Base-by-base conservation (phyloP, 495 filamentous ascomycete genomes). In the Mytilinidion resinicola region DNA sequence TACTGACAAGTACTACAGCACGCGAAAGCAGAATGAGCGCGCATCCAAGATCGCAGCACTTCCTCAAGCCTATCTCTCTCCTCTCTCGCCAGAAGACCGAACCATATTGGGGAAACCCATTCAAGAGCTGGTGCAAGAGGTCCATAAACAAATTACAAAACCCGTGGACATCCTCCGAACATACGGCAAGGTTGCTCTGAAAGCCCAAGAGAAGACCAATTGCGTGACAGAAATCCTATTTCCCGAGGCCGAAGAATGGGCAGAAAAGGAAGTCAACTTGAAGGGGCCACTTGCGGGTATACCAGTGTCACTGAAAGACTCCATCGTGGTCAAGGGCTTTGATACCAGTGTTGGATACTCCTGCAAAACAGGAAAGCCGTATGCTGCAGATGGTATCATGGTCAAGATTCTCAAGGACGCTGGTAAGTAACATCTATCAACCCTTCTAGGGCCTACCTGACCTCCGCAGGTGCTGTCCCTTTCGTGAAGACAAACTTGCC, bases 401-500 rank as follows among this genome's bases (percentile, higher is more conserved):
- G 83, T 89, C 4, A 78, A 78, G 51, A 66, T 97, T 14, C 74
- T 96, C 33, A 95, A 95, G 65, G 90, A 96, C 72, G 90, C 91
- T n/a, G 84, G 83, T 82, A 65, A 47, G 70, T 69, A n/a, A 15
- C 39, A 4, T 37, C 12, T 21, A 14, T 34, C 3, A 39, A n/a
- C 4, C 17, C 3, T 33, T 12, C n/a, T n/a, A 35, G 38, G 3
- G 1, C 19, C 39, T 0, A n/a, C 25, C 46, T 37, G 55, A 44
- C 55, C 15, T 8, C 15, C 36, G 21, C 41, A 81, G 87, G 88
- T n/a, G 93, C 93, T 4, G 78, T 98, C 0, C 93, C 93, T 0
- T 96, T 96, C 70, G 90, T 91, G 15, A 98, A 97, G 77, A 98
- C 93, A 1, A 92, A 93, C 55, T 67, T 93, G n/a, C 93, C 93